Evolutionary conservation across 169 alveolate species (phyloP), one percentile per base, ranked within the genome.

Genomic region (Plasmodium vivax): DNA sequence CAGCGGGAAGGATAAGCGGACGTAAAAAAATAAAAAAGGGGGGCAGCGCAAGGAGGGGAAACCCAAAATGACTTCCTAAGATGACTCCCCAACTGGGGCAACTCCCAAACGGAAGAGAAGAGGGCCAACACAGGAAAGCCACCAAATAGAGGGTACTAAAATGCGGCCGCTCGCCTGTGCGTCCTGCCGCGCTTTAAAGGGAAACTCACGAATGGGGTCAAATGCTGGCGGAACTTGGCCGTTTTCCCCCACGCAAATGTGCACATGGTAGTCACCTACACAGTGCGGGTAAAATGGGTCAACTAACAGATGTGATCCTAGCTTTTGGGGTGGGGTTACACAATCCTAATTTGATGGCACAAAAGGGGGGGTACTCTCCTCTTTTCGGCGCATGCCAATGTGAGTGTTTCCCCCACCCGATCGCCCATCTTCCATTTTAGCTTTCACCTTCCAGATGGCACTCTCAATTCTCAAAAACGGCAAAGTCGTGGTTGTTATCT

Each of bases 381-480:
- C 75, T n/a, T n/a, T 7, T 2, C 36, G 38, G 27, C 3, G 75
- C 38, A 62, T 23, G 34, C 34, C 30, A 62, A 62, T 0, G 36
- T 62, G 12, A 68, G 38, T 36, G 2, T 36, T 36, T 9, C n/a
- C 38, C 43, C 12, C 77, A 1, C 30, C 27, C n/a, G 19, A 8
- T 68, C 0, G 38, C 12, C 38, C 3, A 19, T 68, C 7, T 9
- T 77, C 34, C 38, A 34, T 27, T 74, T 74, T 74, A 43, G 12
- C 3, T 12, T 51, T 16, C 12, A 51, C 4, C 12, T 6, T 27
- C 16, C 62, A 23, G 12, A 16, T 10, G 3, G 19, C 12, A 51
- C 3, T 51, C 10, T 79, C 77, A 90, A 79, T 90, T 90, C 47
- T 90, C 94, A 81, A 90, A 90, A 16, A 58, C 72, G 34, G 91